Conservation (phyloP, 1,284 basidiomycete species). For the Marasmius oreades region DNA sequence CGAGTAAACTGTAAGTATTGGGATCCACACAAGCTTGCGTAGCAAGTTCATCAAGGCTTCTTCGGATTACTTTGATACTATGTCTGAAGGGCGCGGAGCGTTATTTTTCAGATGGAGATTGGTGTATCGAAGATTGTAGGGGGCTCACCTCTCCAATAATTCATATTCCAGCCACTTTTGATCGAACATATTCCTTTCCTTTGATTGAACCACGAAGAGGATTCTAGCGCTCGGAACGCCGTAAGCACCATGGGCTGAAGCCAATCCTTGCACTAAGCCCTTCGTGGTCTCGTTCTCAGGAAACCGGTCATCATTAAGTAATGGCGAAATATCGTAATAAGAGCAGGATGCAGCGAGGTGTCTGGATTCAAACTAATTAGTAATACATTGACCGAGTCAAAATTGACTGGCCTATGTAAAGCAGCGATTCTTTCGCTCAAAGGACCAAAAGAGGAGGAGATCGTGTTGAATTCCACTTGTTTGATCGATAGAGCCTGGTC, state of each 20-base stretch:
- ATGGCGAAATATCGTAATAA: constrained; percentile 61
- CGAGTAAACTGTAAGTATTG: constrained; percentile 29
- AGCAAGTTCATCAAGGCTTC: constrained; percentile 71
- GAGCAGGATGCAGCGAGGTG: constrained; percentile 64
- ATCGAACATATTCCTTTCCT: constrained; percentile 96
- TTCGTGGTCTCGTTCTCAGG: constrained; percentile 75
- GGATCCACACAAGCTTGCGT: constrained; percentile 45
- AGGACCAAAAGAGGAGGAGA: constrained; percentile 88
- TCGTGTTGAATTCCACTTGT: constrained; percentile 99
- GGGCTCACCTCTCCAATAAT: constrained; percentile 66
- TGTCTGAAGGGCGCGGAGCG: constrained; percentile 44
- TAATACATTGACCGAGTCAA: neutral
- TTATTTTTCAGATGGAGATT: neutral
- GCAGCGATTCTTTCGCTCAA: constrained; percentile 73
- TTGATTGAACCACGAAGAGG: constrained; percentile 86
- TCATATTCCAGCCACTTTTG: constrained; percentile 89
- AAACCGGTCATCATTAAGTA: constrained; percentile 53
- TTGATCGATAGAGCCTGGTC: constrained; percentile 59
- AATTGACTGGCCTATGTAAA: constrained; percentile 66
- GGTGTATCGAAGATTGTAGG: constrained; percentile 1
- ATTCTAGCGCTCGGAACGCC: constrained; percentile 56
- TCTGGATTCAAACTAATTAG: constrained; percentile 34
- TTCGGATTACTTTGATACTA: constrained; percentile 68
- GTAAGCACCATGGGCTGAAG: constrained; percentile 78
- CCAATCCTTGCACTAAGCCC: constrained; percentile 75